Evolutionary conservation across 306 rosid genomes (phyloP).

Genomic region (Malus sieversii): DNA sequence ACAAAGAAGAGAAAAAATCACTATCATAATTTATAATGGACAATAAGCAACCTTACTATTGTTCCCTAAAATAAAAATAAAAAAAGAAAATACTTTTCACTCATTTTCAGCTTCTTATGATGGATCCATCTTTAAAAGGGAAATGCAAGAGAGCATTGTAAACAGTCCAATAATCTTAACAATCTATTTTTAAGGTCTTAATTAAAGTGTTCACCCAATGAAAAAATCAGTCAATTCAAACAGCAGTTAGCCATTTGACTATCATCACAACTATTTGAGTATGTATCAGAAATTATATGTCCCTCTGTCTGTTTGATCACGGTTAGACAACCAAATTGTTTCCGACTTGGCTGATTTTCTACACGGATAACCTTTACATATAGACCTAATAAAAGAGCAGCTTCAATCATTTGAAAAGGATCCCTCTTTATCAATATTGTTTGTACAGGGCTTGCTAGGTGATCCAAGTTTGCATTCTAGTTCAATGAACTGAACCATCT

Average conservation of each 20-base stretch:
- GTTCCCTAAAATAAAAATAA: neutral
- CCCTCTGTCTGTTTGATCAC: neutral
- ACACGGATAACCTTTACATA: neutral
- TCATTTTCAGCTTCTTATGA: neutral
- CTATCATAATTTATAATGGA: neutral
- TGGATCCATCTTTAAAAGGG: neutral
- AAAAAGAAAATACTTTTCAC: neutral
- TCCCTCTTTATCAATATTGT: too few relatives aligned
- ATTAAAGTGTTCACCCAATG: neutral
- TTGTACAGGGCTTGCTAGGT: neutral
- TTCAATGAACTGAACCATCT: neutral
- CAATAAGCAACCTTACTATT: neutral
- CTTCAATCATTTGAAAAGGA: too few relatives aligned
- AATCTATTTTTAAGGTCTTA: neutral
- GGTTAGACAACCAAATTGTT: neutral
- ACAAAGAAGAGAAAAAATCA: constrained; percentile 8
- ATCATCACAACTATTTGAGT: neutral
- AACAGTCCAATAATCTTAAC: neutral
- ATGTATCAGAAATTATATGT: neutral
- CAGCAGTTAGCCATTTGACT: neutral
- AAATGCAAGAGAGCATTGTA: neutral
- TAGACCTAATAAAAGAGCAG: too few relatives aligned
- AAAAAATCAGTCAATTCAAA: neutral
- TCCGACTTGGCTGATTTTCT: neutral
- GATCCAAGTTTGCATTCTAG: neutral